Evolutionary conservation across 768 basidiomycete genomes (phyloP).

Genomic region (Mycena sanguinolenta): DNA sequence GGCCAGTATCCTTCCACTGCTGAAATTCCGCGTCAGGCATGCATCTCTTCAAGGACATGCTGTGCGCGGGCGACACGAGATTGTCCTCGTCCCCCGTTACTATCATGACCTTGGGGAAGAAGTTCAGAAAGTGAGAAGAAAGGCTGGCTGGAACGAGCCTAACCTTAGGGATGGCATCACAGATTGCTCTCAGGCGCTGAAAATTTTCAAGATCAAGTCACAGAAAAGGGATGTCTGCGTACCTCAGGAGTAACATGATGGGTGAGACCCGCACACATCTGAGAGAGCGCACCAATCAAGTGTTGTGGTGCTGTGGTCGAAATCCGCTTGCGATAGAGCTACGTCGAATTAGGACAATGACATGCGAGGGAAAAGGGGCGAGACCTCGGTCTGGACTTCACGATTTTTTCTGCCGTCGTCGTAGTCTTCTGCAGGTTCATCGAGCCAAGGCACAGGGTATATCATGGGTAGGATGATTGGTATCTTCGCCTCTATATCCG

Average conservation of each 20-base stretch:
- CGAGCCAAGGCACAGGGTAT: constrained; percentile 74
- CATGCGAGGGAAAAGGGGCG: not conserved
- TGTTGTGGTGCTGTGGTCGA: constrained; percentile 69
- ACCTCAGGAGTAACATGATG: constrained; percentile 66
- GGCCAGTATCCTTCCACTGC: constrained; percentile 74
- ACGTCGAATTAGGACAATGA: not conserved
- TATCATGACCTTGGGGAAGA: constrained; percentile 77
- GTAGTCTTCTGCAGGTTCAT: constrained; percentile 65
- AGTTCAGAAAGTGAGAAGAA: too few relatives aligned
- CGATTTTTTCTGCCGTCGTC: constrained; percentile 72
- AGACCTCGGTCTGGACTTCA: constrained; percentile 69
- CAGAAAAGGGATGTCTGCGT: not conserved
- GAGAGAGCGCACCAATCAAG: constrained; percentile 74
- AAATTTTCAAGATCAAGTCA: not conserved
- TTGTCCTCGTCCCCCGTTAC: constrained; percentile 79
- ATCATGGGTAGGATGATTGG: constrained; percentile 68
- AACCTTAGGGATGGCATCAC: constrained; percentile 73
- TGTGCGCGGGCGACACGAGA: constrained; percentile 67
- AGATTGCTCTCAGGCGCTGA: constrained; percentile 60
- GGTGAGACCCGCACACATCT: constrained; percentile 77
- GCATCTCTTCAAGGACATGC: constrained; percentile 60
- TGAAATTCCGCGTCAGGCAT: constrained; percentile 75
- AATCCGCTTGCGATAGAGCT: constrained; percentile 64
- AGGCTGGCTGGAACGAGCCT: too few relatives aligned
- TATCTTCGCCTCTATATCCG: constrained; percentile 62